Evolutionary conservation across 1,284 basidiomycete species (phyloP), one percentile per base, ranked within the genome.

Genomic region (Irpex sp.): DNA sequence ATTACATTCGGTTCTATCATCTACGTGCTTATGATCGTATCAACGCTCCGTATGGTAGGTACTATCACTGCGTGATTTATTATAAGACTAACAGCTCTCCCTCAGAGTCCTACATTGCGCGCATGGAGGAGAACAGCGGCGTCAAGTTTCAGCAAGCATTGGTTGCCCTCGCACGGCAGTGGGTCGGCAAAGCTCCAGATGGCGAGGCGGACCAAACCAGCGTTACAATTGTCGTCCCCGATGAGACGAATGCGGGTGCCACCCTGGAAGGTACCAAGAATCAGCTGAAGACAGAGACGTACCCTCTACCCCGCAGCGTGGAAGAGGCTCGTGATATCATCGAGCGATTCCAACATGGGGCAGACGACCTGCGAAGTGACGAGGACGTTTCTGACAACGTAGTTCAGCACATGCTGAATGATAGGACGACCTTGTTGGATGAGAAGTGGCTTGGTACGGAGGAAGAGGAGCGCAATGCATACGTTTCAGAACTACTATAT

Each of bases 11-110:
- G 17, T 94, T 97, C 82, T 97, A 92, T 78, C 94, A 97, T 75
- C 81, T 98, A 38, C 85, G 96, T 49, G 82, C 89, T 1, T 97
- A 96, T 74, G 96, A 98, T 73, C 84, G 96, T 36, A 94, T 98
- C 76, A 96, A 96, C 72, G 88, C 89, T 0, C 94, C 93, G 3
- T 75, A 80, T 64, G 74, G 88, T 87, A 59, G 63, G 81, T 73
- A 59, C 64, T 37, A 51, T n/a, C 34, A 26, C 21, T 21, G 5
- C 15, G 21, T 37, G 2, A 11, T n/a, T 59, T 17, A 36, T 21
- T 47, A 31, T 40, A 51, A 8, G 56, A 5, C 49, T 58, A 36
- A 58, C 38, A 59, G 7, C 17, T 48, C 1, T 17, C 8, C 48
- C n/a, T 1, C 66, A 86, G 83, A 73, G 4, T 81, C 82, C 0